Percentiles rank a stretch among this genome's conserved stretches.
These are phyloP conservation scores for Exserohilum turcica DNA, from an alignment of 2,329 filamentous ascomycete species.

Conservation along the genomic window DNA sequence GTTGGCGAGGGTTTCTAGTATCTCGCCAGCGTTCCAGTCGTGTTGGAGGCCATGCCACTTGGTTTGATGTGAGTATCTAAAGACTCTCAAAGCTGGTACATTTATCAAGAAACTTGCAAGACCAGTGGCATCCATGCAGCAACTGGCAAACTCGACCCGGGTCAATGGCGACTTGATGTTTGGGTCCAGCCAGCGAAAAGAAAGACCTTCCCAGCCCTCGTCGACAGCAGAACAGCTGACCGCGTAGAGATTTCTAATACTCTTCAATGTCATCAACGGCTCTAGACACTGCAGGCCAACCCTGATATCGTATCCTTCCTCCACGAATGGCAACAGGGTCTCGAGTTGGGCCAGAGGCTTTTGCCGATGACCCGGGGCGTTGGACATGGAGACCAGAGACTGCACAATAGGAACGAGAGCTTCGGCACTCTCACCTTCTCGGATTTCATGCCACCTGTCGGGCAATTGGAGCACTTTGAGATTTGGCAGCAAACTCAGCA, in stretches of 20 bases:
- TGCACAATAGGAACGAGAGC: conserved; percentile 26
- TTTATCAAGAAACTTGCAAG: conserved; percentile 30
- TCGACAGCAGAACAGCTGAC: conserved; percentile 41
- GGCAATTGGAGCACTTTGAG: conserved; percentile 35
- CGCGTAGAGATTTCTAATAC: conserved; percentile 37
- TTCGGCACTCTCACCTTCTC: conserved; percentile 21
- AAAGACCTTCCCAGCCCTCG: conserved; percentile 37
- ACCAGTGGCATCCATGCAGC: conserved; percentile 40
- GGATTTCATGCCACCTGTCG: conserved; percentile 35
- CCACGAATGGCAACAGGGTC: conserved; percentile 38
- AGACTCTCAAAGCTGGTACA: conserved; percentile 32
- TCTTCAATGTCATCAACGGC: conserved; percentile 34
- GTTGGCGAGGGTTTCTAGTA: conserved; percentile 32
- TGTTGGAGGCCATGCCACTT: conserved; percentile 40
- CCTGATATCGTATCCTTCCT: conserved; percentile 38
- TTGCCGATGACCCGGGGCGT: conserved; percentile 9
- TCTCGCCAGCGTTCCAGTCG: conserved; percentile 44
- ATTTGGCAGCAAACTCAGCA: conserved; percentile 39
- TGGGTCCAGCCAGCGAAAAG: conserved; percentile 36
- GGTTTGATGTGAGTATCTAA: conserved; percentile 43
- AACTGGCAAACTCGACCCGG: conserved; percentile 38
- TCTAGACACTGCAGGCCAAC: conserved; percentile 35
- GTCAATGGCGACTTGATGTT: conserved; percentile 28
- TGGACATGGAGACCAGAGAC: conserved; percentile 23
- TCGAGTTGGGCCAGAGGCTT: conserved; percentile 31